Conservation (phyloP, 2,329 filamentous ascomycete genomes). For the Sclerotinia trifoliorum region DNA sequence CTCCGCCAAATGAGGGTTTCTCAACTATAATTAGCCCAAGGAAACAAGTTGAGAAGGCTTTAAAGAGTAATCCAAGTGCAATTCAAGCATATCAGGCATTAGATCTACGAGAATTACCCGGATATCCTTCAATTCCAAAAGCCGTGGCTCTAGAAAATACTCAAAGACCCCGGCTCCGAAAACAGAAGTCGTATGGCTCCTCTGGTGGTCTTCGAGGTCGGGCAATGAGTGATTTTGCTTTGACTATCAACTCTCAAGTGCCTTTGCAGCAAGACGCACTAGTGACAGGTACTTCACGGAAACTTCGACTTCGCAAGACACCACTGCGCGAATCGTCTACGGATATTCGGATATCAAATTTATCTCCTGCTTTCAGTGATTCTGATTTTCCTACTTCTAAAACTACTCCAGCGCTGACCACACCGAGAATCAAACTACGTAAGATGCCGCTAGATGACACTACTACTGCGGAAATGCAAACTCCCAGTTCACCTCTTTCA, state of each 20-base stretch:
- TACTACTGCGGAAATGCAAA: neutral
- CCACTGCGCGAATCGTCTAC: neutral
- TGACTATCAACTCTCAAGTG: neutral
- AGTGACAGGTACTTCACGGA: neutral
- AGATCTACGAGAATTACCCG: conserved; percentile 6
- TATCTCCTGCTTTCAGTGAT: no score
- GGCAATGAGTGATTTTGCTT: neutral
- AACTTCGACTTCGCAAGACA: neutral
- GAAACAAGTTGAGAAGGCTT: neutral
- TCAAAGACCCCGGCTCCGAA: neutral
- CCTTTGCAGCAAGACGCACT: neutral
- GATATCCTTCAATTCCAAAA: neutral
- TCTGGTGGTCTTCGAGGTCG: neutral
- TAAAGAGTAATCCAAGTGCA: neutral
- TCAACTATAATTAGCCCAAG: neutral
- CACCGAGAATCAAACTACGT: neutral
- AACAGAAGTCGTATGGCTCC: neutral
- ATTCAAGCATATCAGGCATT: conserved; percentile 5
- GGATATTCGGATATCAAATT: neutral
- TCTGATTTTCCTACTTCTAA: neutral
- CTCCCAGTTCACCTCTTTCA: neutral
- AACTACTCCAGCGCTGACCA: neutral
- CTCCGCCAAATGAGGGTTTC: neutral
- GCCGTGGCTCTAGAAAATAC: neutral
- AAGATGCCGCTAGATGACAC: neutral